A percentile compares a stretch with the other conserved stretches of the same genome.
Evolutionary conservation across 495 filamentous ascomycete genomes (phyloP).

Genomic region (Podospora anserina): DNA sequence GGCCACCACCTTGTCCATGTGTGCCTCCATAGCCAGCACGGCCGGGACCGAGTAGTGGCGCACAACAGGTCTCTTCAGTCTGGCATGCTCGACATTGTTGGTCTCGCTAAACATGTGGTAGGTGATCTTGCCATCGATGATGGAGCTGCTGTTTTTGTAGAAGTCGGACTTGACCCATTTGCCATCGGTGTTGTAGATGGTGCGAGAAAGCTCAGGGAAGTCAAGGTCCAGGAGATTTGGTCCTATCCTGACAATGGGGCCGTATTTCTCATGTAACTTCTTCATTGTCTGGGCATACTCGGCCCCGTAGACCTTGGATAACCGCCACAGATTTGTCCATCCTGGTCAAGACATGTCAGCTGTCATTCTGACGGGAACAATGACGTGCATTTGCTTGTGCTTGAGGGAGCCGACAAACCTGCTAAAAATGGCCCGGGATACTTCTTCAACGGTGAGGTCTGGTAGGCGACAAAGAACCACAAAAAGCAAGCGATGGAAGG

Average conservation of each 20-base stretch:
- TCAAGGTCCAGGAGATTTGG: conserved; percentile 37
- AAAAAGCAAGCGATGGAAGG: conserved; percentile 19
- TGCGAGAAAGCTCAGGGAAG: conserved; percentile 24
- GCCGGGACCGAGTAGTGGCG: conserved; percentile 37
- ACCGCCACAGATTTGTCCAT: conserved; percentile 34
- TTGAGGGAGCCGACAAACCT: conserved; percentile 12
- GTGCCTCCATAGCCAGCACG: conserved; percentile 35
- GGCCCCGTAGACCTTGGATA: conserved; percentile 27
- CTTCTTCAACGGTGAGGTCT: conserved; percentile 29
- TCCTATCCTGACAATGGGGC: conserved; percentile 37
- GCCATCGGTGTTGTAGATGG: conserved; percentile 28
- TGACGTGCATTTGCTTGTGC: background rate
- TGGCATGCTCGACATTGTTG: conserved; percentile 33
- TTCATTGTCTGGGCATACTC: conserved; percentile 29
- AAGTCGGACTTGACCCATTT: conserved; percentile 39
- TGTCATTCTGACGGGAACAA: background rate
- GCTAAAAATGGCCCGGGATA: conserved; percentile 35
- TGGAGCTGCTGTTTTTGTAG: conserved; percentile 38
- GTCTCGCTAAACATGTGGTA: conserved; percentile 39
- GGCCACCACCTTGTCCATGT: conserved; percentile 35
- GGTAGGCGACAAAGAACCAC: conserved; percentile 29
- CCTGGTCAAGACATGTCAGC: conserved; percentile 19
- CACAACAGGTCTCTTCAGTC: conserved; percentile 37
- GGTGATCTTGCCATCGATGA: conserved; percentile 38
- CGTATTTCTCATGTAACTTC: conserved; percentile 38